Evolutionary conservation across 2,329 filamentous ascomycete species (phyloP).

Genomic region (Immersiporthe knoxdaviesiana): DNA sequence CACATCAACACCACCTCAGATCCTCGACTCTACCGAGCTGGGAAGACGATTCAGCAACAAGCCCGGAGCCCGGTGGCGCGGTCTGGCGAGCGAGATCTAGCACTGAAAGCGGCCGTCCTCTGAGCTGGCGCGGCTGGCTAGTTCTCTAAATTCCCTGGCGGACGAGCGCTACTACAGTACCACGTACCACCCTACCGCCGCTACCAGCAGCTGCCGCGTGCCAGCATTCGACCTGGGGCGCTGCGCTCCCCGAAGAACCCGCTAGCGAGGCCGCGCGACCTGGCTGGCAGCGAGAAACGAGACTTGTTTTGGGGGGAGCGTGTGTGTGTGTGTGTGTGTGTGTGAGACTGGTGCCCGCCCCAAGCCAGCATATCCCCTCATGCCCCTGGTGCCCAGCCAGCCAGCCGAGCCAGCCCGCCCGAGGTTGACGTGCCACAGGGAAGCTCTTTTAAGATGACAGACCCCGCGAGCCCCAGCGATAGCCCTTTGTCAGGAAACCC

Average conservation of each 20-base stretch:
- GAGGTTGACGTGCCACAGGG: conserved; percentile 18
- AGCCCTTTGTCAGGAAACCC: conserved; percentile 27
- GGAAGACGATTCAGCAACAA: conserved; percentile 6
- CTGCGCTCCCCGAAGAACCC: background rate
- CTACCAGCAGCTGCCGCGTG: background rate
- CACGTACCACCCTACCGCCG: conserved; percentile 1
- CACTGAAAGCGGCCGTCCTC: background rate
- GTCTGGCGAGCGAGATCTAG: background rate
- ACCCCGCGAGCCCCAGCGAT: conserved; percentile 33
- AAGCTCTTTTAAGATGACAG: conserved; percentile 27
- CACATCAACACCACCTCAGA: conserved; percentile 10
- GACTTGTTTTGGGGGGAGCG: background rate
- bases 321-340: too few species aligned
- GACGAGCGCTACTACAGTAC: conserved; percentile 4
- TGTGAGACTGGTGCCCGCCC: background rate
- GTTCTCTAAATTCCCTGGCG: conserved; percentile 12
- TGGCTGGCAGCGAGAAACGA: background rate
- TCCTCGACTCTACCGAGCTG: conserved; percentile 7
- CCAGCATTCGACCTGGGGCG: background rate
- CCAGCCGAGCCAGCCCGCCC: conserved; percentile 10
- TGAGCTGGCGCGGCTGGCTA: conserved; percentile 5
- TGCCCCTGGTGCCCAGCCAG: conserved; percentile 8
- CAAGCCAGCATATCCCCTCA: conserved; percentile 18
- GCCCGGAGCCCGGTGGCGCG: background rate
- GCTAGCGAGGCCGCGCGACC: background rate